phyloP scores from a whole-genome alignment of 495 filamentous ascomycete genomes.

The Penicillium cosmopolitanum region DNA sequence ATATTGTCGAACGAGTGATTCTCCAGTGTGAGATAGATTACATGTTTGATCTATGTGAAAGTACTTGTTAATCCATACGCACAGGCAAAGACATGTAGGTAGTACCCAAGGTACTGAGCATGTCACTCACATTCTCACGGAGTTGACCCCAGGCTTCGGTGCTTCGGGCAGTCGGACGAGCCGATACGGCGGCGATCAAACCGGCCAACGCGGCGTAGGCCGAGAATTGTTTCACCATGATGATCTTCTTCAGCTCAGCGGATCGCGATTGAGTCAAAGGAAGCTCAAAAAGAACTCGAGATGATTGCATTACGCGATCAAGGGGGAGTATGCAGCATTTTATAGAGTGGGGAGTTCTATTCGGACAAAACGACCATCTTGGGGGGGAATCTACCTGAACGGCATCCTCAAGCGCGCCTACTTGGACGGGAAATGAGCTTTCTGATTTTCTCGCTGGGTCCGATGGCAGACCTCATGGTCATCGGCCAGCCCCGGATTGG shows the following conservation, averaged over 20 bases:
- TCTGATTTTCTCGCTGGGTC: not conserved
- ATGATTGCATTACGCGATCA: not conserved
- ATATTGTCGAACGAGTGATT: slow-evolving; percentile 54
- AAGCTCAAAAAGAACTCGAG: not conserved
- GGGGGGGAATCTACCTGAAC: not conserved
- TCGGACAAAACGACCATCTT: not conserved
- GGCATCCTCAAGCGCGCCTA: slow-evolving; percentile 4
- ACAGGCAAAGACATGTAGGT: not conserved
- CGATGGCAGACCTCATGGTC: not conserved
- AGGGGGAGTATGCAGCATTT: slow-evolving; percentile 6
- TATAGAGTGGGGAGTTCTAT: slow-evolving; percentile 5
- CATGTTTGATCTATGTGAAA: slow-evolving; percentile 44
- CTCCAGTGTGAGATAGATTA: slow-evolving; percentile 49
- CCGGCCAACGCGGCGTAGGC: slow-evolving; percentile 16
- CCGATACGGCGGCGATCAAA: slow-evolving; percentile 21
- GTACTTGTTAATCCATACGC: not conserved
- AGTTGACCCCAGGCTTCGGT: slow-evolving; percentile 29
- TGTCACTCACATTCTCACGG: slow-evolving; percentile 33
- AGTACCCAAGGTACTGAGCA: not conserved
- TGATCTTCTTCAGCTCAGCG: not conserved
- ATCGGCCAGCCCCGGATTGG: slow-evolving; percentile 1
- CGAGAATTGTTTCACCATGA: slow-evolving; percentile 26
- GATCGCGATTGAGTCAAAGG: not conserved
- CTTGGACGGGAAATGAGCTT: not conserved
- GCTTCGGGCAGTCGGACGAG: slow-evolving; percentile 20